Evolutionary conservation across 768 basidiomycete species (phyloP).

Genomic region (Asterophora parasitica): DNA sequence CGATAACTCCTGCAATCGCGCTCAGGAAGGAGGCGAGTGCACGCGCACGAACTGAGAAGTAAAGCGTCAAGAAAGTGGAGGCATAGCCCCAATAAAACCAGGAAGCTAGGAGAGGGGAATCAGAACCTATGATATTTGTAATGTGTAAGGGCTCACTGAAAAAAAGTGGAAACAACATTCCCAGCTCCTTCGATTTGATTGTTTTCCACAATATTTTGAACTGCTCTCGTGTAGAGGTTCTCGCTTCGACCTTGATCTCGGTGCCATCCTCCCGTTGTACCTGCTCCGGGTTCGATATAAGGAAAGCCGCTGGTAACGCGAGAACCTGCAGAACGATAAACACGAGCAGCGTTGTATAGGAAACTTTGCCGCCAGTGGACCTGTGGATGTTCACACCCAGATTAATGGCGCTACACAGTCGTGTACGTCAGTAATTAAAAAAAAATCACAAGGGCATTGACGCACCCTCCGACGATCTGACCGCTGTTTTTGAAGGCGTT

Average conservation of each 20-base stretch:
- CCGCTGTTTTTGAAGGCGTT: slow-evolving; percentile 10
- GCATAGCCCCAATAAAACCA: slow-evolving; percentile 20
- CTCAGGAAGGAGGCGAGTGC: slow-evolving; percentile 17
- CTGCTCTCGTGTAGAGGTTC: slow-evolving; percentile 14
- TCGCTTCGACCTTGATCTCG: slow-evolving; percentile 13
- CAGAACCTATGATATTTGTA: too few species aligned
- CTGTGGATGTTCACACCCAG: slow-evolving; percentile 15
- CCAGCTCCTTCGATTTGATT: slow-evolving; percentile 10
- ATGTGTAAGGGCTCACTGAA: slow-evolving; percentile 7
- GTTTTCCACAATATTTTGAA: slow-evolving; percentile 9
- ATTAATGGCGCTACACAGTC: slow-evolving; percentile 7
- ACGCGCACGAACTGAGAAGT: slow-evolving; percentile 16
- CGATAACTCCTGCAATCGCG: slow-evolving; percentile 14
- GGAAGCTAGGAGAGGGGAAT: slow-evolving; percentile 10
- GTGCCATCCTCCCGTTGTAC: slow-evolving; percentile 18
- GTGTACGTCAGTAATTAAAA: neutral
- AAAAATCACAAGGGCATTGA: neutral
- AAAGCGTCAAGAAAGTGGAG: slow-evolving; percentile 18
- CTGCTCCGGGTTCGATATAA: slow-evolving; percentile 14
- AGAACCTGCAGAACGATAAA: slow-evolving; percentile 17
- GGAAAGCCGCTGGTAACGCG: slow-evolving; percentile 9
- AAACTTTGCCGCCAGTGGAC: slow-evolving; percentile 17
- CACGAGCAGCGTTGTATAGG: slow-evolving; percentile 10
- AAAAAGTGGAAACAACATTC: slow-evolving; percentile 11
- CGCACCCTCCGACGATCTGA: slow-evolving; percentile 17